A percentile compares a stretch with the other conserved stretches of the same genome.
phyloP scores from a whole-genome alignment of 83 land plant species.

The Diphasiastrum complanatum region DNA sequence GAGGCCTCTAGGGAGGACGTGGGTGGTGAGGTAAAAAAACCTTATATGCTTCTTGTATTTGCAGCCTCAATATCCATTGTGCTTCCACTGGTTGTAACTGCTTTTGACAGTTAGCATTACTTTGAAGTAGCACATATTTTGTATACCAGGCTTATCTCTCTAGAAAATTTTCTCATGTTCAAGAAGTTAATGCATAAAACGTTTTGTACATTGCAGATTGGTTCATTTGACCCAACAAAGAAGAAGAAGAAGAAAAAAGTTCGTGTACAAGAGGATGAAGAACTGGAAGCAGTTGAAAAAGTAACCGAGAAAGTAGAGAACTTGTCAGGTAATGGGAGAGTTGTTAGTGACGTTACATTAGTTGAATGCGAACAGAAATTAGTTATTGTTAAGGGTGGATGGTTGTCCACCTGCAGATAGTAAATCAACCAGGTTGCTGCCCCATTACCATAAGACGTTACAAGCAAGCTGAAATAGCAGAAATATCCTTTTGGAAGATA shows the following conservation, averaged over 20 bases:
- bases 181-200: background rate
- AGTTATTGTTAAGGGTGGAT: background rate
- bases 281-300: conserved; percentile 44
- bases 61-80: background rate
- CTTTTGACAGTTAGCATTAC: no score
- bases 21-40: background rate
- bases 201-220: conserved; percentile 42
- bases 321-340: conserved; percentile 35
- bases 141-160: no score
- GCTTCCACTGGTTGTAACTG: background rate
- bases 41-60: background rate
- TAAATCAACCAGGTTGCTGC: no score
- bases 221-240: conserved; percentile 75
- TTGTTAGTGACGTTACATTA: background rate
- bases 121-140: no score
- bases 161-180: no score
- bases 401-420: background rate
- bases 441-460: no score
- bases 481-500: no score
- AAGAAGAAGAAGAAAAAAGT: conserved; percentile 94
- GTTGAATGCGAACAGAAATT: background rate
- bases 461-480: no score
- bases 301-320: conserved; percentile 56
- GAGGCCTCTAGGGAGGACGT: conserved; percentile 4
- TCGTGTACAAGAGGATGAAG: conserved; percentile 48